Conservation (phyloP, 225 moss, liverwort and hornwort genomes). For the Takakia lepidozioides region DNA sequence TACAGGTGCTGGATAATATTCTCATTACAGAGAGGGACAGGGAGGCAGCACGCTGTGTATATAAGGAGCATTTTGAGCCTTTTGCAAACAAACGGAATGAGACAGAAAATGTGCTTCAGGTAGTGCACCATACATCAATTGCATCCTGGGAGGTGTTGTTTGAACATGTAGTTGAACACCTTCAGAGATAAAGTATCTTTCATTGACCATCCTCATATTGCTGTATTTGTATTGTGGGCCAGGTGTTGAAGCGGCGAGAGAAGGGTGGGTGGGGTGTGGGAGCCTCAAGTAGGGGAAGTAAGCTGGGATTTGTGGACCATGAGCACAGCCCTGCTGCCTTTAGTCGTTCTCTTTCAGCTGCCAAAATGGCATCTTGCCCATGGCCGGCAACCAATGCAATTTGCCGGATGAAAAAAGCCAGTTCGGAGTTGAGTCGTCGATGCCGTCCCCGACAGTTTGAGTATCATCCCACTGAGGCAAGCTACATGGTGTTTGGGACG, state of each 20-base stretch:
- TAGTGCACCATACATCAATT: too few species aligned
- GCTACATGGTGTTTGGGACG: slow-evolving; percentile 80
- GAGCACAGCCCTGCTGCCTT: slow-evolving; percentile 43
- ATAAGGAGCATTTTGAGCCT: slow-evolving; percentile 56
- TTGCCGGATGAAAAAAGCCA: slow-evolving; percentile 54
- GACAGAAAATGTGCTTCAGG: slow-evolving; percentile 53
- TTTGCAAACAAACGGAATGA: slow-evolving; percentile 53
- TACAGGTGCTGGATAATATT: slow-evolving; percentile 61
- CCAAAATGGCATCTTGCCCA: slow-evolving; percentile 61
- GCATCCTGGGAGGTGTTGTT: too few species aligned
- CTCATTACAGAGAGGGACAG: slow-evolving; percentile 41
- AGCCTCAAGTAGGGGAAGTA: slow-evolving; percentile 24
- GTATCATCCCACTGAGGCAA: slow-evolving; percentile 75
- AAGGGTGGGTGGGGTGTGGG: slow-evolving; percentile 45
- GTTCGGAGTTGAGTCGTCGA: slow-evolving; percentile 39
- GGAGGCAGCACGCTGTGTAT: slow-evolving; percentile 25
- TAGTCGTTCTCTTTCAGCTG: slow-evolving; percentile 54
- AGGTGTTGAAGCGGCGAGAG: slow-evolving; percentile 64
- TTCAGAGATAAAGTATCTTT: too few species aligned
- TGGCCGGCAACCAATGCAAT: slow-evolving; percentile 57
- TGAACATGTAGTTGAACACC: too few species aligned
- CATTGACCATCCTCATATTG: too few species aligned
- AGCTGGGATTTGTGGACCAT: slow-evolving; percentile 32
- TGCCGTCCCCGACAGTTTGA: slow-evolving; percentile 86
- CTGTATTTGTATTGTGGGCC: too few species aligned